phyloP scores from a whole-genome alignment of 768 basidiomycete genomes.

The Collybia mongolica region DNA sequence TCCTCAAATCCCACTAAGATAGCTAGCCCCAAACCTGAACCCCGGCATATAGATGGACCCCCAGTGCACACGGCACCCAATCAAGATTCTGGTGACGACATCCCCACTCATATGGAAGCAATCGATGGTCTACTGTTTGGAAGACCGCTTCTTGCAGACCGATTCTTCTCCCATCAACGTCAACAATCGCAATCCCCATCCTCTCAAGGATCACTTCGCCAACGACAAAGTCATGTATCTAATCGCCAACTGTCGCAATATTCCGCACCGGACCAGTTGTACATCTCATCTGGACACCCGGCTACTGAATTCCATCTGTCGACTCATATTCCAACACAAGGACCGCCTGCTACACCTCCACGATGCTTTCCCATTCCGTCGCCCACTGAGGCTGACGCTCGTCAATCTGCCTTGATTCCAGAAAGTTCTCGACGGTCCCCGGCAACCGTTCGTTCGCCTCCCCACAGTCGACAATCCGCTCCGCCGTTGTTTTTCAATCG shows the following conservation, averaged over 20 bases:
- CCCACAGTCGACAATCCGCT: too few species aligned
- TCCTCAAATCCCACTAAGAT: constrained; percentile 25
- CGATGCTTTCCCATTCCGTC: constrained; percentile 24
- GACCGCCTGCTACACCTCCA: constrained; percentile 33
- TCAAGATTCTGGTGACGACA: constrained; percentile 12
- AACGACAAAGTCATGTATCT: not conserved
- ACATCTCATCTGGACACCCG: constrained; percentile 19
- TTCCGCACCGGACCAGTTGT: too few species aligned
- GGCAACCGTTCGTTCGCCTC: not conserved
- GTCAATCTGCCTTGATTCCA: not conserved
- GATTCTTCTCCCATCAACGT: constrained; percentile 44
- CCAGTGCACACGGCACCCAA: too few species aligned
- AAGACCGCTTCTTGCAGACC: constrained; percentile 59
- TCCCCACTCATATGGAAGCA: constrained; percentile 58
- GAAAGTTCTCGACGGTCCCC: not conserved
- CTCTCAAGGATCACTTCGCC: constrained; percentile 10
- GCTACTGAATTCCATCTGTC: constrained; percentile 21
- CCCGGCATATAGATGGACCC: not conserved
- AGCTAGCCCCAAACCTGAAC: constrained; percentile 9
- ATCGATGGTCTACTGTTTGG: constrained; percentile 67
- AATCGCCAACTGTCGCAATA: too few species aligned
- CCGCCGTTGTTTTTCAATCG: constrained; percentile 1
- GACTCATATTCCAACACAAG: constrained; percentile 29
- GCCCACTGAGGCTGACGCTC: not conserved
- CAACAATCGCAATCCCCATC: constrained; percentile 27